Evolutionary conservation across 495 filamentous ascomycete species (phyloP), one percentile per base, ranked within the genome.

Genomic region (Podospora fimiseda): DNA sequence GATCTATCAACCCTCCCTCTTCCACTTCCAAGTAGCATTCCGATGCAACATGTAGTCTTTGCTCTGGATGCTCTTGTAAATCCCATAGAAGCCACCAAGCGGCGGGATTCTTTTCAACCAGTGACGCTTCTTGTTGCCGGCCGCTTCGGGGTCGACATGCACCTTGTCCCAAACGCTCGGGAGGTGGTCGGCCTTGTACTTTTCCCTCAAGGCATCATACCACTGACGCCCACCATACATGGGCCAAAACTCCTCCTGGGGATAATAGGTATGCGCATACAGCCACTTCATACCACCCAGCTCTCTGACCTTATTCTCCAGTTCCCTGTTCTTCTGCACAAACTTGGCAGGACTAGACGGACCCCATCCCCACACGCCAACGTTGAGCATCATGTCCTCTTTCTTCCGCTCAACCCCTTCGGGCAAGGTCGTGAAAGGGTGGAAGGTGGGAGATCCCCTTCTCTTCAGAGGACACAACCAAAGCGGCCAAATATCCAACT

Each of bases 251-350:
- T 82, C 77, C 5, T 71, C 64, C 50, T 74, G 69, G 1, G 60
- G 53, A 49, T 83, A 84, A 58, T 82, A 83, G 4, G 77, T 78
- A 56, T 82, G 80, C 4, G 80, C 80, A 61, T 84, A 81, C 22
- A 81, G 64, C 78, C 78, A 81, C 65, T 81, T 81, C 68, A 75
- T 78, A 7, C 88, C 88, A 14, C 83, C 80, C 2, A 91, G 72
- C 50, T 79, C 78, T 11, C 68, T 71, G 8, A 91, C 73, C 49
- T 81, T 81, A 0, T 62, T 56, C 65, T 92, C 88, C 7, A 92
- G 66, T 14, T 74, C 74, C 3, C 81, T 74, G 67, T 91, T 89
- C 50, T 75, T 76, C 0, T 57, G 52, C 6, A 88, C 64, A 56
- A 78, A 78, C 23, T 68, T 60, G 5, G 50, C 56, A 13, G 62